These are phyloP conservation scores for Suhomyces choctaworum DNA, from an alignment of 1,139 yeast species.

Conservation along the genomic window DNA sequence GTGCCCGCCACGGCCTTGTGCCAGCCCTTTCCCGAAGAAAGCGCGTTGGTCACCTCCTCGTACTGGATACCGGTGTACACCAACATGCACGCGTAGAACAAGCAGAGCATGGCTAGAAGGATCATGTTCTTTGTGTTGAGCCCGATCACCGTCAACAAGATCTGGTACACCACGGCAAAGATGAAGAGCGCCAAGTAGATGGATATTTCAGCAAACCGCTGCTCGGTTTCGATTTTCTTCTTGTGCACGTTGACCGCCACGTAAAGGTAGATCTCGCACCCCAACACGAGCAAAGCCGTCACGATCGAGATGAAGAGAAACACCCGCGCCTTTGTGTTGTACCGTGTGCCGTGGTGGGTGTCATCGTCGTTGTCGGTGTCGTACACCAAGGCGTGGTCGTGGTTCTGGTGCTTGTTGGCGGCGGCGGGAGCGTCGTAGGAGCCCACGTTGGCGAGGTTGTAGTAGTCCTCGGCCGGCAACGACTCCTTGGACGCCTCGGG, in stretches of 20 bases:
- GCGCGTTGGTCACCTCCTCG: slow-evolving; percentile 38
- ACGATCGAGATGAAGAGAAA: slow-evolving; percentile 31
- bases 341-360: slow-evolving; percentile 1
- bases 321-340: slow-evolving; percentile 17
- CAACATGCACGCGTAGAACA: slow-evolving; percentile 50
- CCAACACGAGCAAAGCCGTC: slow-evolving; percentile 32
- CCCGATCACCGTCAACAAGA: slow-evolving; percentile 44
- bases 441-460: slow-evolving; percentile 15
- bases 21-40: slow-evolving; percentile 26
- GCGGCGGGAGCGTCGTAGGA: slow-evolving; percentile 1
- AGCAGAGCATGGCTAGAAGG: slow-evolving; percentile 41
- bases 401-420: slow-evolving; percentile 4
- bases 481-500: slow-evolving; percentile 3
- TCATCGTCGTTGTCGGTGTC: slow-evolving; percentile 3
- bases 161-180: slow-evolving; percentile 28
- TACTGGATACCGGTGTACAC: slow-evolving; percentile 54
- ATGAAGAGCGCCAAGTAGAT: slow-evolving; percentile 30
- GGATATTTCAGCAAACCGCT: slow-evolving; percentile 21
- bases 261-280: slow-evolving; percentile 36
- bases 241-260: slow-evolving; percentile 37
- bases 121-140: slow-evolving; percentile 44
- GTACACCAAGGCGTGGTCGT: slow-evolving; percentile 5
- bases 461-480: slow-evolving; percentile 13
- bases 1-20: slow-evolving; percentile 34
- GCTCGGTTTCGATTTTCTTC: slow-evolving; percentile 18